Percentiles rank a stretch among this genome's conserved stretches.
Conservation (phyloP, 1,139 yeast species). For the Hyphopichia burtonii region DNA sequence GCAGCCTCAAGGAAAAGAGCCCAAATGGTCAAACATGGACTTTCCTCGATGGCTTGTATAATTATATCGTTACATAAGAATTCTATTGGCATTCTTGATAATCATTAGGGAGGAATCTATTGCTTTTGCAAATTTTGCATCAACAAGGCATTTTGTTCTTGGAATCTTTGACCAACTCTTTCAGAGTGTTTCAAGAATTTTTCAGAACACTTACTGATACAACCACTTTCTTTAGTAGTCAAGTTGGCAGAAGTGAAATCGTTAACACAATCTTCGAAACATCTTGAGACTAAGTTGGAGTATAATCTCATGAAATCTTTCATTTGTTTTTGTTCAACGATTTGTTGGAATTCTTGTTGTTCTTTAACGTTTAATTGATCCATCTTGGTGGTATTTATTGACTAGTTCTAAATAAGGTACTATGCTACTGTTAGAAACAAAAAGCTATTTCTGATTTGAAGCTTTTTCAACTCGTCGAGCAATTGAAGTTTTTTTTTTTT, state of each 20-base stretch:
- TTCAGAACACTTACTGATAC: slow-evolving; percentile 91
- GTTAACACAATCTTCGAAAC: slow-evolving; percentile 96
- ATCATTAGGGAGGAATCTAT: slow-evolving; percentile 7
- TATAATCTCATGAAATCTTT: slow-evolving; percentile 96
- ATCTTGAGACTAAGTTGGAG: slow-evolving; percentile 92
- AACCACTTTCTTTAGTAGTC: slow-evolving; percentile 78
- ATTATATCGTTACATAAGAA: neutral
- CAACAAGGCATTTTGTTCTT: slow-evolving; percentile 78
- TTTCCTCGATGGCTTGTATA: neutral
- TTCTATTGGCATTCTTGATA: neutral
- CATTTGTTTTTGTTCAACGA: slow-evolving; percentile 98
- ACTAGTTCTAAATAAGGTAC: neutral
- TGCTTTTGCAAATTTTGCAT: slow-evolving; percentile 48
- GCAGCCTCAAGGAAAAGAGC: neutral
- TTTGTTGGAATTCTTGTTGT: slow-evolving; percentile 93
- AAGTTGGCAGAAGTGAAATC: slow-evolving; percentile 92
- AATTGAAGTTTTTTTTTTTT: neutral
- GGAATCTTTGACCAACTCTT: slow-evolving; percentile 98
- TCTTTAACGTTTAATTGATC: slow-evolving; percentile 86
- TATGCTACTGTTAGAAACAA: neutral
- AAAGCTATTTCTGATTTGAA: neutral
- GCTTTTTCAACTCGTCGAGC: slow-evolving; percentile 5
- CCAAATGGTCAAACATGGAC: neutral
- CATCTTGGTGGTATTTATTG: slow-evolving; percentile 35
- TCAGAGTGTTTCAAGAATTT: slow-evolving; percentile 98